Conservation (phyloP, 495 filamentous ascomycete species). For the Aspergillus carlsbadensis region DNA sequence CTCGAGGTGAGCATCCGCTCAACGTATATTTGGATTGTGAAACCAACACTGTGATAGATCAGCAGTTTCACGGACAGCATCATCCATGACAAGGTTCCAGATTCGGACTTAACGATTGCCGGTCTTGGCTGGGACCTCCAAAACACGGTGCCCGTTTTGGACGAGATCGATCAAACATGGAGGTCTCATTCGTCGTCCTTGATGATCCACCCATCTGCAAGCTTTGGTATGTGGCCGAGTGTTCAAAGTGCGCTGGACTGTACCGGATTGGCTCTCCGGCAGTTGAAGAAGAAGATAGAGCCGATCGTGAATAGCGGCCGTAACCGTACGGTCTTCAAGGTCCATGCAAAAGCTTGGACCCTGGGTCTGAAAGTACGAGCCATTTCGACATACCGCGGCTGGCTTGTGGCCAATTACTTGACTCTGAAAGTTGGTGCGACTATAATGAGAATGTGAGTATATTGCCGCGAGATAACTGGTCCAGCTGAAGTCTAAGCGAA, state of each 20-base stretch:
- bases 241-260: background rate
- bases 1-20: background rate
- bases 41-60: background rate
- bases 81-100: background rate
- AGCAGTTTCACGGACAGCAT: background rate
- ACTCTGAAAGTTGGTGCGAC: background rate
- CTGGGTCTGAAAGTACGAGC: background rate
- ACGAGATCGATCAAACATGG: slow-evolving; percentile 1
- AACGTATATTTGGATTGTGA: background rate
- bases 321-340: background rate
- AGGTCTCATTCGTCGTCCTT: background rate
- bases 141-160: background rate
- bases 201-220: slow-evolving; percentile 1
- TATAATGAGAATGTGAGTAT: slow-evolving; percentile 5
- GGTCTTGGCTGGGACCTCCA: background rate
- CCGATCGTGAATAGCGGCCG: background rate
- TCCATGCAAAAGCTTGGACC: background rate
- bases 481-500: background rate
- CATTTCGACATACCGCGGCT: background rate
- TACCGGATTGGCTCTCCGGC: background rate
- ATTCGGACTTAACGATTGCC: background rate
- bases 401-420: background rate
- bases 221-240: slow-evolving; percentile 9
- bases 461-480: background rate
- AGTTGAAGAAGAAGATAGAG: background rate